These are phyloP conservation scores for Mycosphaerella arachidis DNA, from an alignment of 2,329 filamentous ascomycete genomes.

Conservation along the genomic window DNA sequence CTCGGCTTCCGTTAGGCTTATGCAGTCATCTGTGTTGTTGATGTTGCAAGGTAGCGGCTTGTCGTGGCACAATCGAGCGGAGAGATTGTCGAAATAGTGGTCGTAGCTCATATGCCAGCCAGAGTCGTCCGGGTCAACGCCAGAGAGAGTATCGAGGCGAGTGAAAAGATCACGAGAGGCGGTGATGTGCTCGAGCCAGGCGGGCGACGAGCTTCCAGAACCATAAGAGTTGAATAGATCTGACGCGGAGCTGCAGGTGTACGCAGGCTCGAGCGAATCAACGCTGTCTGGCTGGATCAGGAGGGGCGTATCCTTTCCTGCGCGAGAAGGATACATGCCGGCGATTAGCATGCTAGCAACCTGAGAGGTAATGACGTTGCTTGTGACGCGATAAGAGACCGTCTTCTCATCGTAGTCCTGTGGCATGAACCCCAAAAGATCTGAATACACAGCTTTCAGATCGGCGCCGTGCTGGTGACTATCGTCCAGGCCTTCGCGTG, in stretches of 20 bases:
- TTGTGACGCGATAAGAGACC: conserved; percentile 68
- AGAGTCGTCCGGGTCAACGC: conserved; percentile 51
- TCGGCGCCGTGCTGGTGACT: conserved; percentile 73
- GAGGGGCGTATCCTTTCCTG: conserved; percentile 33
- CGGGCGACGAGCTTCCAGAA: conserved; percentile 41
- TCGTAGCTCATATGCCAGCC: conserved; percentile 71
- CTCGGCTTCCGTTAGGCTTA: conserved; percentile 60
- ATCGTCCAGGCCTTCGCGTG: conserved; percentile 65
- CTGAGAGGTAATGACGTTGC: conserved; percentile 77
- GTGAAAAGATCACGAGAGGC: conserved; percentile 53
- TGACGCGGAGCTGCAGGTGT: conserved; percentile 56
- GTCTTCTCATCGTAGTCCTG: conserved; percentile 40
- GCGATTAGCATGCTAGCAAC: conserved; percentile 70
- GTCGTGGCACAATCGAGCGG: conserved; percentile 69
- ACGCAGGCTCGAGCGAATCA: conserved; percentile 71
- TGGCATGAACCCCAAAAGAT: conserved; percentile 64
- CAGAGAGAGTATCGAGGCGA: conserved; percentile 63
- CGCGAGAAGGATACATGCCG: conserved; percentile 58
- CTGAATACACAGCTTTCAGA: conserved; percentile 70
- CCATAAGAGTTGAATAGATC: conserved; percentile 43
- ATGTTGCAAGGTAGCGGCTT: conserved; percentile 66
- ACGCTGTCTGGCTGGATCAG: conserved; percentile 51
- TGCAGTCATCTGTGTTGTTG: conserved; percentile 51
- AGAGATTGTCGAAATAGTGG: conserved; percentile 82
- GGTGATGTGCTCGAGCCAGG: conserved; percentile 63